Evolutionary conservation across 331 rosid genomes (phyloP).

Genomic region (Malus hybrid): DNA sequence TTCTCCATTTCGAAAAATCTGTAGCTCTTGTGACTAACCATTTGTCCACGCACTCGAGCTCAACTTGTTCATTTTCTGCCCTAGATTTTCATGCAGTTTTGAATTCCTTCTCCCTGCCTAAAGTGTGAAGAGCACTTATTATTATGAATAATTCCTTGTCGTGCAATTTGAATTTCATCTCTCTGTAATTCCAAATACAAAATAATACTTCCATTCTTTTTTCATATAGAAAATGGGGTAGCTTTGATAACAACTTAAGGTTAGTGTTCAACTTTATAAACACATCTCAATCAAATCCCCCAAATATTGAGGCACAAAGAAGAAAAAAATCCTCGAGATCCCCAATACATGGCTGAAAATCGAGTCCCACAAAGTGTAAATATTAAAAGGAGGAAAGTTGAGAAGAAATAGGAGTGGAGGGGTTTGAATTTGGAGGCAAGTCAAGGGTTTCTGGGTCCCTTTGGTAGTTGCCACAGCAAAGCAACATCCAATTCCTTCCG

Average conservation of each 20-base stretch:
- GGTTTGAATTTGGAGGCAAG: slow-evolving; percentile 24
- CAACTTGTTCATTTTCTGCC: neutral
- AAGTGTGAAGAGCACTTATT: neutral
- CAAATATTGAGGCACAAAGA: neutral
- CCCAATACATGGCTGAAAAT: slow-evolving; percentile 14
- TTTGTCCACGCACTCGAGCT: too few relatives aligned
- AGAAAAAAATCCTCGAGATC: slow-evolving; percentile 2
- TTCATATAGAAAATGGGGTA: neutral
- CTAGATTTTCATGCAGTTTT: neutral
- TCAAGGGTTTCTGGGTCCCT: slow-evolving; percentile 28
- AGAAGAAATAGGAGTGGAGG: slow-evolving; percentile 7
- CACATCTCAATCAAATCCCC: slow-evolving; percentile 13
- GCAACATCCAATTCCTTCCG: slow-evolving; percentile 11
- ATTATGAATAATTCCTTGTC: neutral
- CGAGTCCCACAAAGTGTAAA: slow-evolving; percentile 13
- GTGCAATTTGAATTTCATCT: too few relatives aligned
- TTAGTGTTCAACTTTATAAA: neutral
- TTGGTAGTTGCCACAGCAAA: neutral
- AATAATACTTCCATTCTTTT: neutral
- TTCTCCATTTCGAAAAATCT: too few relatives aligned
- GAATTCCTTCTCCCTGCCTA: neutral
- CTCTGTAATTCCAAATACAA: neutral
- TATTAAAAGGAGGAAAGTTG: slow-evolving; percentile 9
- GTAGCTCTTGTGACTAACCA: too few relatives aligned
- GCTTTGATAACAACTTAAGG: neutral